Evolutionary conservation across 257 asterid genomes (phyloP), one percentile per base, ranked within the genome.

Genomic region (Schizonepeta tenuifolia): DNA sequence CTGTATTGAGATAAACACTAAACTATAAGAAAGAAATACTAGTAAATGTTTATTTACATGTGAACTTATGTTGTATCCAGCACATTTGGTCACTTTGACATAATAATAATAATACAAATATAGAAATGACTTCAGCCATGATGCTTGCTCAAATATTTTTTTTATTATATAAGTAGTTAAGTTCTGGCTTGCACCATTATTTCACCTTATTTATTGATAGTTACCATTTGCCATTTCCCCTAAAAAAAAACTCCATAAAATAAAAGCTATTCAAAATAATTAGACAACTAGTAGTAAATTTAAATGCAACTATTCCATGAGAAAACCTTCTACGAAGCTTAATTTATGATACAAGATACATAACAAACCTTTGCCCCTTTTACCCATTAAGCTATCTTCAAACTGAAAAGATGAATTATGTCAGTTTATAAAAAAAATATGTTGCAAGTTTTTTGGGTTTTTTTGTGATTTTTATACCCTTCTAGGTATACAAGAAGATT

Each of bases 1-100:
- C 6, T 44, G 13, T 13, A 44, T 9, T 38, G 17, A 12, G 17
- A 44, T 44, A 13, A 44, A 44, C 17, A 44, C 43, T 38, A 38
- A 31, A 38, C 9, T 38, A 38, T 38, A 38, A 38, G 43, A 38
- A 38, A 38, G 12, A 44, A 44, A 41, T 9, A 41, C 3, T 13
- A 11, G 12, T 49, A 8, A 17, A 3, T 11, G 17, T 13, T 50
- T 15, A 18, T 6, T 50, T n/a, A 50, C 26, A 59, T 59, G 65
- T 59, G 65, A 59, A 59, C 5, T 0, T 7, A 31, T 59, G 44
- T 33, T 59, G 46, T 31, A 59, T 31, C 65, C 65, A 59, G 46
- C 65, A 15, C 46, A 59, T 31, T 59, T 14, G 46, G 15, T 59
- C 46, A 31, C 14, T 59, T 31, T 31, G 20, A 31, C 20, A 31